Base-by-base conservation (phyloP, 352 stramenopile genomes). In the Phytophthora boehmeriae region DNA sequence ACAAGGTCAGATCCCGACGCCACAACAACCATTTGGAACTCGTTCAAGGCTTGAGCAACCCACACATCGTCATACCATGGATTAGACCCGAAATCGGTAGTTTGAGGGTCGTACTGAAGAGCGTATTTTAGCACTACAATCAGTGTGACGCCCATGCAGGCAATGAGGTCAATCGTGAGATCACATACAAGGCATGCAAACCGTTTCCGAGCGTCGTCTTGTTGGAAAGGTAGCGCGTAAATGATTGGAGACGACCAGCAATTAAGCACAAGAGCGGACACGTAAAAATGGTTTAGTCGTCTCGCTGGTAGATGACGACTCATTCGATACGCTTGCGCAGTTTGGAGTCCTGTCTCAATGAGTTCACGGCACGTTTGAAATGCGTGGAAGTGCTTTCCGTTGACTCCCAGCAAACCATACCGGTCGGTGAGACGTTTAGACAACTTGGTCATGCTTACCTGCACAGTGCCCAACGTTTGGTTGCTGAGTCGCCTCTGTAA, bases 271-370 rank as follows among this genome's bases (percentile, higher is more conserved):
- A 68, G 52, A 14, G 17, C 5, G 1, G 47, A n/a, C 17, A 63
- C 52, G 48, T 65, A 70, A 39, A 70, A 70, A 27, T 55, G 23
- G 22, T 70, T 65, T 20, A 70, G 54, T 2, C 59, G 8, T 27
- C 42, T 49, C 13, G 34, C 42, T 1, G 54, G 61, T 11, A 70
- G 54, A 14, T 59, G 20, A 13, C 2, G n/a, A 25, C 61, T 70
- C 61, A 70, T 65, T 1, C 61, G 61, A 46, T 65, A 64, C 1
- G 61, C 61, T 55, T 70, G 61, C 3, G 54, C 34, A 1, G 36
- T 65, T 38, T 70, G 54, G 4, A 57, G 30, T 4, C 27, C 13
- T 20, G 60, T 63, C 25, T 68, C 52, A 8, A 68, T n/a, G 1
- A 63, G 6, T 13, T 66, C 57, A 28, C 57, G 48, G 34, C 9